Evolutionary conservation across 2,329 filamentous ascomycete genomes (phyloP).

Genomic region (Cucurbitaria berberidis): DNA sequence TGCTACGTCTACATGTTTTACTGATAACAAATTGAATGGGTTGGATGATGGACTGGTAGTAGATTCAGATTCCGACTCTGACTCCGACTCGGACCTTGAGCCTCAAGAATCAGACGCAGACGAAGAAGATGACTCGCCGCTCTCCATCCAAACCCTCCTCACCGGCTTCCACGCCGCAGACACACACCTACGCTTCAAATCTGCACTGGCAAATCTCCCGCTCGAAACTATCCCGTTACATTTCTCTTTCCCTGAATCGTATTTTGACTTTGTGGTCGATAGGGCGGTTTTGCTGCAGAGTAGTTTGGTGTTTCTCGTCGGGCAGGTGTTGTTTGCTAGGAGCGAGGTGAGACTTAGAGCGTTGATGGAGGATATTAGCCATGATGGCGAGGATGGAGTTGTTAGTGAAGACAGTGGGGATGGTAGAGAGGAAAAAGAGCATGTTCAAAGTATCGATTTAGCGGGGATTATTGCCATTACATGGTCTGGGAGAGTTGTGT

Average conservation of each 20-base stretch:
- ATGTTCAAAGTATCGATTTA: too few relatives aligned
- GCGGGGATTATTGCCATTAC: too few relatives aligned
- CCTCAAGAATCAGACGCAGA: background rate
- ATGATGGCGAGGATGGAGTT: conserved; percentile 8
- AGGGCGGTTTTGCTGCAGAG: conserved; percentile 19
- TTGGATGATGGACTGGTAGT: too few relatives aligned
- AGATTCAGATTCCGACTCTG: too few relatives aligned
- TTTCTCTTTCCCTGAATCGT: conserved; percentile 41
- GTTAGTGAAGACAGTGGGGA: too few relatives aligned
- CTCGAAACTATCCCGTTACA: conserved; percentile 18
- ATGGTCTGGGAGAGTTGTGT: too few relatives aligned
- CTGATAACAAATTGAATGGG: too few relatives aligned
- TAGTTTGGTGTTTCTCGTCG: conserved; percentile 33
- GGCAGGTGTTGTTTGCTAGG: conserved; percentile 38
- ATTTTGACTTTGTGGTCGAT: conserved; percentile 26
- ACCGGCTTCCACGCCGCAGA: conserved; percentile 34
- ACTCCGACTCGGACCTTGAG: too few relatives aligned
- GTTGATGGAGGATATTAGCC: conserved; percentile 26
- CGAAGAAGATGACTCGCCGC: conserved; percentile 5
- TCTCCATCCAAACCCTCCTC: conserved; percentile 26
- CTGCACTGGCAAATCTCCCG: conserved; percentile 19
- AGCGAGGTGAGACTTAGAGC: conserved; percentile 33
- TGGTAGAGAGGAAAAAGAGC: background rate
- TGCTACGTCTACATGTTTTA: background rate
- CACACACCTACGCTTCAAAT: conserved; percentile 20